phyloP scores from a whole-genome alignment of 495 filamentous ascomycete species.

The Monascus purpureus region DNA sequence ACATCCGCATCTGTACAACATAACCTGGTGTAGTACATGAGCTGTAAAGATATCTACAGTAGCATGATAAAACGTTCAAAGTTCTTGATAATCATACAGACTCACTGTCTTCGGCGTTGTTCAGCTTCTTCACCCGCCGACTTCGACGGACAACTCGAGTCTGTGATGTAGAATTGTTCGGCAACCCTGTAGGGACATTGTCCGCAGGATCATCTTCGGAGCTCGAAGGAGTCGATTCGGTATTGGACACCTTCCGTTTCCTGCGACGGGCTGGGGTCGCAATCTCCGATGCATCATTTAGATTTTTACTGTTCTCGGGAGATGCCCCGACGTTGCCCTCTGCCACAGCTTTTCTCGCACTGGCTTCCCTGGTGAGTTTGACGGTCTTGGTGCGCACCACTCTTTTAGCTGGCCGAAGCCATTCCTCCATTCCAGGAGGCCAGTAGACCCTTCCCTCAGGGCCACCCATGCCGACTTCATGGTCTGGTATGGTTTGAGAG shows the following conservation, averaged over 20 bases:
- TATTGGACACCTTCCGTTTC: slow-evolving; percentile 22
- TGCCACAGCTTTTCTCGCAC: slow-evolving; percentile 8
- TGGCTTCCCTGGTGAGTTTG: slow-evolving; percentile 10
- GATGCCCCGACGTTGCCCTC: slow-evolving; percentile 8
- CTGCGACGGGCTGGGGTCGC: slow-evolving; percentile 12
- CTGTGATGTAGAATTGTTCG: slow-evolving; percentile 3
- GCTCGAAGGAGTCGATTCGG: slow-evolving; percentile 12
- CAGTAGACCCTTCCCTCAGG: slow-evolving; percentile 80
- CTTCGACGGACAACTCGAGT: slow-evolving; percentile 18
- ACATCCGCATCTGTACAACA: too few species aligned
- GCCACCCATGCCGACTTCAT: slow-evolving; percentile 80
- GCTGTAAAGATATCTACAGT: not conserved
- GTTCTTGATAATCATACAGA: slow-evolving; percentile 4
- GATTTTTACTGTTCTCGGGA: slow-evolving; percentile 9
- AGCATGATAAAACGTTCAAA: too few species aligned
- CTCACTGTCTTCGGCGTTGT: slow-evolving; percentile 31
- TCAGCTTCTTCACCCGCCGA: slow-evolving; percentile 27
- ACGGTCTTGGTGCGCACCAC: slow-evolving; percentile 43
- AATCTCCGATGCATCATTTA: slow-evolving; percentile 7
- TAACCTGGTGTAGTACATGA: not conserved
- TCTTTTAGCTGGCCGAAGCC: slow-evolving; percentile 69
- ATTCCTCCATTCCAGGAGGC: slow-evolving; percentile 80
- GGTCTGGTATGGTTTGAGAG: slow-evolving; percentile 36
- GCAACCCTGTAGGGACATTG: slow-evolving; percentile 3
- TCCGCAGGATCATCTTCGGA: slow-evolving; percentile 13